Evolutionary conservation across 2,329 filamentous ascomycete genomes (phyloP).

Genomic region (Alternaria novae-zelandiae): DNA sequence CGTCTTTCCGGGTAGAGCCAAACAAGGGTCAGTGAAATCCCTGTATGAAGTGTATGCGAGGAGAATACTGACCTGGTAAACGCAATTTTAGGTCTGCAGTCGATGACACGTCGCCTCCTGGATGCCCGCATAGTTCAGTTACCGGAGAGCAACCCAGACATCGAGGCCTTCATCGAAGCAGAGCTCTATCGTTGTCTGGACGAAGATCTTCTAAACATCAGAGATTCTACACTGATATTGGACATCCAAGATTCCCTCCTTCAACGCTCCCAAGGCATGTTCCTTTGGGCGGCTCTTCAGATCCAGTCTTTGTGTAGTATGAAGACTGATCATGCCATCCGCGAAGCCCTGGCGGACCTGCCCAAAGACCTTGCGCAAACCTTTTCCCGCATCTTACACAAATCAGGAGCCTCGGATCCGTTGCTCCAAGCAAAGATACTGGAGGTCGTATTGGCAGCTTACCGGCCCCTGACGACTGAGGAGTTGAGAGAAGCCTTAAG

Average conservation of each 20-base stretch:
- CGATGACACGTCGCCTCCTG: neutral
- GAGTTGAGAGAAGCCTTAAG: constrained; percentile 52
- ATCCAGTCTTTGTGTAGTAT: constrained; percentile 38
- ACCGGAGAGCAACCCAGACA: constrained; percentile 30
- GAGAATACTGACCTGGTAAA: too few species aligned
- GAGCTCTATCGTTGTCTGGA: constrained; percentile 32
- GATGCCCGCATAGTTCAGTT: constrained; percentile 14
- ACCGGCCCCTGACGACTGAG: constrained; percentile 37
- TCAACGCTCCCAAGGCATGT: constrained; percentile 32
- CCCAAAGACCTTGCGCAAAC: constrained; percentile 26
- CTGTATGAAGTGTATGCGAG: too few species aligned
- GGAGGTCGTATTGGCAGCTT: constrained; percentile 39
- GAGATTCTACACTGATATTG: constrained; percentile 32
- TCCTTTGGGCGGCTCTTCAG: constrained; percentile 34
- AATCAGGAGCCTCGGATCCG: constrained; percentile 5
- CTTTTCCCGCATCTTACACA: constrained; percentile 2
- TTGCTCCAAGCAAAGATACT: constrained; percentile 34
- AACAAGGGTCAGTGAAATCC: neutral
- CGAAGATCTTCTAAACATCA: constrained; percentile 19
- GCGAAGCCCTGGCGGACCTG: constrained; percentile 26
- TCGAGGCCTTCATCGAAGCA: constrained; percentile 32
- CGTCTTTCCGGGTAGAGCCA: constrained; percentile 30
- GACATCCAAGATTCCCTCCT: constrained; percentile 34
- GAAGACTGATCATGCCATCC: constrained; percentile 48
- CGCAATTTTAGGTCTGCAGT: neutral